Evolutionary conservation across 2,329 filamentous ascomycete species (phyloP).

Genomic region (Neurospora sp.): DNA sequence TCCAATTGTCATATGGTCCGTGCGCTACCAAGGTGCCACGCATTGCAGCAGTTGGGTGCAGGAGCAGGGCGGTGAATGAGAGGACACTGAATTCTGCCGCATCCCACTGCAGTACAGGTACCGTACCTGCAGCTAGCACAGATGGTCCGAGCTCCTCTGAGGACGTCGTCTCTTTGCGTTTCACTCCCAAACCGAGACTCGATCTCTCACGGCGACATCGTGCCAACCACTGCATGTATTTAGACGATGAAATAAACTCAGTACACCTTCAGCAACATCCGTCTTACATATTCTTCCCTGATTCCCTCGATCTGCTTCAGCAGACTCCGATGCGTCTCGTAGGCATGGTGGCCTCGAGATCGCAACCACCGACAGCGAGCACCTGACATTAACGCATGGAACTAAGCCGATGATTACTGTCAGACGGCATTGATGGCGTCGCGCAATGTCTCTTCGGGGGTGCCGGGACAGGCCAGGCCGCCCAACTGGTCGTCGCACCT

Average conservation of each 20-base stretch:
- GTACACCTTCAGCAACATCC: background rate
- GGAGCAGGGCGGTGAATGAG: background rate
- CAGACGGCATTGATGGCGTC: slow-evolving; percentile 16
- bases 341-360: background rate
- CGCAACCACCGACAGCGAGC: background rate
- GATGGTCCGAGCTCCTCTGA: background rate
- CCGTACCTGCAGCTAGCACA: background rate
- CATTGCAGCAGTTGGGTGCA: background rate
- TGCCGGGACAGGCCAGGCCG: slow-evolving; percentile 34
- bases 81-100: background rate
- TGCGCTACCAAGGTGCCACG: background rate
- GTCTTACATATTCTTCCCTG: background rate
- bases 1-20: background rate
- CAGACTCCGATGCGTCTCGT: background rate
- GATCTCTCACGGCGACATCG: background rate
- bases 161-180: background rate
- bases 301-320: background rate
- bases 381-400: background rate
- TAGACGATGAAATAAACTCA: background rate
- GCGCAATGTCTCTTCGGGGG: slow-evolving; percentile 29
- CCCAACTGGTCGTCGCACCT: slow-evolving; percentile 42
- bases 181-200: background rate
- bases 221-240: background rate
- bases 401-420: background rate
- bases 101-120: background rate